phyloP scores from a whole-genome alignment of 306 rosid species.

The Cicer chorassanicum region DNA sequence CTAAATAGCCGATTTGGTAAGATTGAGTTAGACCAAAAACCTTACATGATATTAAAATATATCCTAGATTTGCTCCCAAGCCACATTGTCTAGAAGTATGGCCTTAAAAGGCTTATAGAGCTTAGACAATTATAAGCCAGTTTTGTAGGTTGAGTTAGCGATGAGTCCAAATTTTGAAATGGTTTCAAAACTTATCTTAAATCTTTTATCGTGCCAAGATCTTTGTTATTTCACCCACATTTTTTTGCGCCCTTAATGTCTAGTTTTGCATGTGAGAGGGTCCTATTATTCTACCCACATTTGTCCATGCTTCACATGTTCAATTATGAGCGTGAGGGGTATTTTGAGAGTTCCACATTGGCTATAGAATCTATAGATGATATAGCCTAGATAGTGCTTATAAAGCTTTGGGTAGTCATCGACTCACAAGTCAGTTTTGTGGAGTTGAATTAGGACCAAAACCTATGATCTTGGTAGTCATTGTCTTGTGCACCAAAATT shows the following conservation, averaged over 20 bases:
- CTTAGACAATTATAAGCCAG: neutral
- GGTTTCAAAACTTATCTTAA: neutral
- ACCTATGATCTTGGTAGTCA: neutral
- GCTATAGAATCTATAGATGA: no score
- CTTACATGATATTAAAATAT: neutral
- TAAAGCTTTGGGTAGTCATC: neutral
- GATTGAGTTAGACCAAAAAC: neutral
- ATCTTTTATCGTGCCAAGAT: neutral
- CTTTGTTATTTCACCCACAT: neutral
- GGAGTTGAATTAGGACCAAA: neutral
- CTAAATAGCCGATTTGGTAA: neutral
- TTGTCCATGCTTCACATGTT: neutral
- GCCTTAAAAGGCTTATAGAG: neutral
- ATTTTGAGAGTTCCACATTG: neutral
- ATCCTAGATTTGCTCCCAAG: neutral
- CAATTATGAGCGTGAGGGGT: neutral
- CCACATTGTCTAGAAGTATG: neutral
- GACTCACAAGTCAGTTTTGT: neutral
- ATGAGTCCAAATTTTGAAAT: neutral
- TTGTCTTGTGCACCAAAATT: constrained; percentile 5
- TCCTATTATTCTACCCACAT: neutral
- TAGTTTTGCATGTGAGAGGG: neutral
- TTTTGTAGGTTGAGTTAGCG: neutral
- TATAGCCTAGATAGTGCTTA: no score
- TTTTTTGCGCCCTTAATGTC: neutral